Conservation (phyloP, 2,329 filamentous ascomycete species). For the Colletotrichum lindemuthianum region DNA sequence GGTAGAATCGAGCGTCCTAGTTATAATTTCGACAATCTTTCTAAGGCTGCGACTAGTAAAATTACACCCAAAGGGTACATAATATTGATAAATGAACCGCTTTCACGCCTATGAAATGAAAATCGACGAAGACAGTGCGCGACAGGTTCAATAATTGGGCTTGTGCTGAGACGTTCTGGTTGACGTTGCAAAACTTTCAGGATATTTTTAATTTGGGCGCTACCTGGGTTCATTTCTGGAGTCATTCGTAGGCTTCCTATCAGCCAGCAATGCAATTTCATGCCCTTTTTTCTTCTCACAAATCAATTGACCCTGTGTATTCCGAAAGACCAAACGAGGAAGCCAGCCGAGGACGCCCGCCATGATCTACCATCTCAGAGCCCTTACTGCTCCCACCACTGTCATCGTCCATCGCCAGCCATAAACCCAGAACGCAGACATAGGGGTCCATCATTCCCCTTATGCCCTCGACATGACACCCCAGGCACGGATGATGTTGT, state of each 20-base stretch:
- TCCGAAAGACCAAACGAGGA: slow-evolving; percentile 57
- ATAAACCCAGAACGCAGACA: slow-evolving; percentile 36
- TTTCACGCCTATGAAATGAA: no score
- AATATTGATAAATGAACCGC: no score
- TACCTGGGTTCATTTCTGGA: slow-evolving; percentile 53
- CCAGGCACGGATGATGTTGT: slow-evolving; percentile 99
- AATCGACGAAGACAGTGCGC: no score
- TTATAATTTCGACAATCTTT: no score
- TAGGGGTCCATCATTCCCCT: slow-evolving; percentile 40
- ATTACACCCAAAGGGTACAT: no score
- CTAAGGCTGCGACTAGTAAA: no score
- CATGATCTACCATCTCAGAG: slow-evolving; percentile 52
- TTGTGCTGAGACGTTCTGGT: no score
- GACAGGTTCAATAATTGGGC: no score
- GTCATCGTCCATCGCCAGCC: slow-evolving; percentile 31
- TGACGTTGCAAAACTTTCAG: slow-evolving; percentile 35
- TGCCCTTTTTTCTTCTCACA: slow-evolving; percentile 36
- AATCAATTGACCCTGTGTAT: slow-evolving; percentile 47
- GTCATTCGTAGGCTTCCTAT: slow-evolving; percentile 49
- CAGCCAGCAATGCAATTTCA: slow-evolving; percentile 46
- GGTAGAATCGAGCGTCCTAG: no score
- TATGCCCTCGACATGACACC: slow-evolving; percentile 96
- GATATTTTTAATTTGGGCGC: slow-evolving; percentile 44
- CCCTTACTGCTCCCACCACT: slow-evolving; percentile 34
- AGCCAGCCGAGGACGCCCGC: slow-evolving; percentile 59